These are phyloP conservation scores for Pseudocercospora crystallina DNA, from an alignment of 2,329 filamentous ascomycete species.

Conservation along the genomic window DNA sequence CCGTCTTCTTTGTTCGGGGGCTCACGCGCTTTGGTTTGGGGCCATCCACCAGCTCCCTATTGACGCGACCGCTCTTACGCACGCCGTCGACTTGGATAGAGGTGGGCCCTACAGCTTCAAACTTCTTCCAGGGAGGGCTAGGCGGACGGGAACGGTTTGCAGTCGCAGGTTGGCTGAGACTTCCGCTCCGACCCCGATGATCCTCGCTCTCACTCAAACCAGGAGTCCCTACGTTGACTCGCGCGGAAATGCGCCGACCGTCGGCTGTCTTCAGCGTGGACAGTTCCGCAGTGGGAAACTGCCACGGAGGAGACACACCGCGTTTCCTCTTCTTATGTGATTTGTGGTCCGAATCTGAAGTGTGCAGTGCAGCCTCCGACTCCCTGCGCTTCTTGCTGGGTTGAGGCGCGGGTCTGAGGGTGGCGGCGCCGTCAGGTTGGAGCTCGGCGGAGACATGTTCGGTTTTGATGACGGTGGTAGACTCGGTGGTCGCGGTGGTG, in stretches of 20 bases:
- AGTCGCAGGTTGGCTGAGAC: constrained; percentile 23
- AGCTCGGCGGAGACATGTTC: constrained; percentile 3
- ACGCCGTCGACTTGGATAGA: constrained; percentile 68
- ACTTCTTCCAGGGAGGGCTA: constrained; percentile 93
- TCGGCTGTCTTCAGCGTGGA: constrained; percentile 34
- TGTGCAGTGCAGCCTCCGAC: constrained; percentile 25
- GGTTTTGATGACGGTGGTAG: constrained; percentile 8
- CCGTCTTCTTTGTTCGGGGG: constrained; percentile 33
- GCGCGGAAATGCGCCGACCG: constrained; percentile 34
- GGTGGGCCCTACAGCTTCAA: constrained; percentile 81
- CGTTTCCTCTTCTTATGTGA: constrained; percentile 61
- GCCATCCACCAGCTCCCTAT: constrained; percentile 32
- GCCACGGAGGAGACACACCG: constrained; percentile 33
- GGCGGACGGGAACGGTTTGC: constrained; percentile 47
- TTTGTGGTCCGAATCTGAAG: constrained; percentile 15
- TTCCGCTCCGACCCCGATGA: constrained; percentile 22
- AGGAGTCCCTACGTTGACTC: constrained; percentile 27
- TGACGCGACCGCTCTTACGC: constrained; percentile 61
- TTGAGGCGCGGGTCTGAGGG: constrained; percentile 25
- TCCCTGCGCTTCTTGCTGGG: constrained; percentile 33
- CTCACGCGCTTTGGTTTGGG: constrained; percentile 29
- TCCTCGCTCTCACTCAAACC: constrained; percentile 27
- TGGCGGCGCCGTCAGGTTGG: constrained; percentile 14
- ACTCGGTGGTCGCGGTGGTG: not conserved
- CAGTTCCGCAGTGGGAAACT: constrained; percentile 31